Evolutionary conservation across 768 basidiomycete species (phyloP).

Genomic region (Mycena haematopus): DNA sequence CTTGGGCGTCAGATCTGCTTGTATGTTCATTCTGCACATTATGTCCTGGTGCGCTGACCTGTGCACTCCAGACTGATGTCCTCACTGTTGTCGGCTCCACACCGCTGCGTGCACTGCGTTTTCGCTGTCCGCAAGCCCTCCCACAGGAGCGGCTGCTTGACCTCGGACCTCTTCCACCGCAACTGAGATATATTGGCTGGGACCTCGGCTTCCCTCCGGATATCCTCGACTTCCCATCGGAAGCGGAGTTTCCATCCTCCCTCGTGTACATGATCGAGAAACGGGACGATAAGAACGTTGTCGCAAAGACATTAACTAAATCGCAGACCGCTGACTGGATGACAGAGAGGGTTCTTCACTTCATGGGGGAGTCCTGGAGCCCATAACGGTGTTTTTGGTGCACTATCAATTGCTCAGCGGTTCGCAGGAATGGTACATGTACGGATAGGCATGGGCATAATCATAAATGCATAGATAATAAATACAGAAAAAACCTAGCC

Average conservation of each 20-base stretch:
- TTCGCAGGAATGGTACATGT: too few species aligned
- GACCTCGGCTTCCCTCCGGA: background rate
- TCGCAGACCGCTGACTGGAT: background rate
- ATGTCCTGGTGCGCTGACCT: background rate
- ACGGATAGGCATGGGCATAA: too few species aligned
- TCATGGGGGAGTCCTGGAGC: background rate
- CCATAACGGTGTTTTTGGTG: background rate
- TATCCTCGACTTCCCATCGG: too few species aligned
- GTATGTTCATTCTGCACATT: background rate
- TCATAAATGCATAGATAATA: too few species aligned
- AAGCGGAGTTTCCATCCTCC: background rate
- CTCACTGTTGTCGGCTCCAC: background rate
- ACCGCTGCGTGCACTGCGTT: background rate
- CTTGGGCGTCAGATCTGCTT: background rate
- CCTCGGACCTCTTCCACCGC: background rate
- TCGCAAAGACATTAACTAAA: background rate
- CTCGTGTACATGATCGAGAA: background rate
- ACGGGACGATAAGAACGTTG: background rate
- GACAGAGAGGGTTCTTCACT: background rate
- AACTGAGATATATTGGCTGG: conserved; percentile 3
- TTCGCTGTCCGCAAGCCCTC: background rate
- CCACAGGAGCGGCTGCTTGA: background rate
- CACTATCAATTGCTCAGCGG: too few species aligned
- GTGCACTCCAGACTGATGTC: background rate
- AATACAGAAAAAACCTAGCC: too few species aligned